phyloP scores from a whole-genome alignment of 805 yeast genomes.

The Sugiyamaella boreocaroliniensis region DNA sequence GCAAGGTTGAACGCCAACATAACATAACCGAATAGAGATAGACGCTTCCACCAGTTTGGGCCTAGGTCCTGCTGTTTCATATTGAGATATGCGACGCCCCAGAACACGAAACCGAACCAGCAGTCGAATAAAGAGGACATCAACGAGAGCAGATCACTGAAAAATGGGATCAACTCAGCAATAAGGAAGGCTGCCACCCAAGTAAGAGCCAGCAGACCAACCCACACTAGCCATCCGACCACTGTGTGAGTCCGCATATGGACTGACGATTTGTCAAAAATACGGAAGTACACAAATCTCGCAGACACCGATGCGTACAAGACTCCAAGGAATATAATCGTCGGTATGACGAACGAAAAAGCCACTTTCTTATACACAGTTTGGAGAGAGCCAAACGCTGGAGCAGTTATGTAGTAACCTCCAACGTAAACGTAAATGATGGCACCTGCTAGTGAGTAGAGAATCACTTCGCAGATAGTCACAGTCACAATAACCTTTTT shows the following conservation, averaged over 20 bases:
- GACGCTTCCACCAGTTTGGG: conserved; percentile 29
- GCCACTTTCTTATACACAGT: conserved; percentile 46
- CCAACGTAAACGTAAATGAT: conserved; percentile 56
- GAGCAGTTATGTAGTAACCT: conserved; percentile 45
- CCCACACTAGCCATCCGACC: conserved; percentile 50
- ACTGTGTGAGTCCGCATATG: conserved; percentile 45
- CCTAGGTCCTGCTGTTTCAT: conserved; percentile 35
- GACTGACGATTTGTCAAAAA: conserved; percentile 37
- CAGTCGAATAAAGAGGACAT: conserved; percentile 60
- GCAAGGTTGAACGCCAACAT: conserved; percentile 34
- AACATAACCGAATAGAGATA: conserved; percentile 31
- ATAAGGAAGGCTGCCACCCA: conserved; percentile 53
- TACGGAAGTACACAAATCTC: conserved; percentile 43
- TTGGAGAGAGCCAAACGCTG: conserved; percentile 50
- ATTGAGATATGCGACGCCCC: conserved; percentile 52
- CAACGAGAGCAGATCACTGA: conserved; percentile 48
- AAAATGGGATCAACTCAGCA: conserved; percentile 61
- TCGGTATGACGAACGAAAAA: conserved; percentile 56
- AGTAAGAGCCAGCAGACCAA: conserved; percentile 35
- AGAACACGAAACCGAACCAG: conserved; percentile 59
- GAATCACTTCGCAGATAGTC: conserved; percentile 43
- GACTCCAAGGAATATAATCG: conserved; percentile 50
- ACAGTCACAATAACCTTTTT: conserved; percentile 49
- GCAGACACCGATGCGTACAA: conserved; percentile 50
- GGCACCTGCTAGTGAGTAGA: conserved; percentile 50